Evolutionary conservation across 768 basidiomycete species (phyloP), one percentile per base, ranked within the genome.

Genomic region (Cystofilobasidium ferigula): DNA sequence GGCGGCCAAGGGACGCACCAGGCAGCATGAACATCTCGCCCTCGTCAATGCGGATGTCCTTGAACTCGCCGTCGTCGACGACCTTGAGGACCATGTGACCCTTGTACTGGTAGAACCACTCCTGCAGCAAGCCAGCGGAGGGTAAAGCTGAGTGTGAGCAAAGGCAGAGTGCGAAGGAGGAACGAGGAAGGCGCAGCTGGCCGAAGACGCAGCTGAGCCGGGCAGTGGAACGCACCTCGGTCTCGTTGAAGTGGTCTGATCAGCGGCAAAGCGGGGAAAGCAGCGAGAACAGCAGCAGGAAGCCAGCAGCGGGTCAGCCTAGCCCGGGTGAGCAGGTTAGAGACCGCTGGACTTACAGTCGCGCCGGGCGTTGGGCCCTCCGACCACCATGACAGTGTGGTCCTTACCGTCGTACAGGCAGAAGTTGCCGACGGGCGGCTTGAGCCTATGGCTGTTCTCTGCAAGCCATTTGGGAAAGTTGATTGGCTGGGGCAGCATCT

Each of bases 61-160:
- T 80, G 77, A 93, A 93, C 69, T 79, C 78, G 13, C 82, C 84
- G 9, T 83, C 88, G 57, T 90, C 88, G 20, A 95, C 86, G 0
- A 89, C 85, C 67, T 88, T 85, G 26, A 99, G 80, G 2, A 89
- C 78, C 92, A 98, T 97, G 2, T 82, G 84, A 3, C 94, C 94
- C 75, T 92, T 91, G 79, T 93, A 81, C 74, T 99, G 94, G 77
- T 92, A 97, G 77, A 97, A 98, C 93, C 92, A 97, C 77, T 98
- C 94, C 87, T 90, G 57, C 47, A 20, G 18, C 24, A 30, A 48
- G 34, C n/a, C n/a, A n/a, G n/a, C n/a, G n/a, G n/a, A n/a, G n/a
- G n/a, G n/a, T n/a, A n/a, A n/a, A n/a, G n/a, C n/a, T n/a, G n/a
- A n/a, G n/a, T n/a, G n/a, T n/a, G 10, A 24, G 12, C 13, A 14